phyloP scores from a whole-genome alignment of 306 rosid species.

The Pyrus pyrifolia region DNA sequence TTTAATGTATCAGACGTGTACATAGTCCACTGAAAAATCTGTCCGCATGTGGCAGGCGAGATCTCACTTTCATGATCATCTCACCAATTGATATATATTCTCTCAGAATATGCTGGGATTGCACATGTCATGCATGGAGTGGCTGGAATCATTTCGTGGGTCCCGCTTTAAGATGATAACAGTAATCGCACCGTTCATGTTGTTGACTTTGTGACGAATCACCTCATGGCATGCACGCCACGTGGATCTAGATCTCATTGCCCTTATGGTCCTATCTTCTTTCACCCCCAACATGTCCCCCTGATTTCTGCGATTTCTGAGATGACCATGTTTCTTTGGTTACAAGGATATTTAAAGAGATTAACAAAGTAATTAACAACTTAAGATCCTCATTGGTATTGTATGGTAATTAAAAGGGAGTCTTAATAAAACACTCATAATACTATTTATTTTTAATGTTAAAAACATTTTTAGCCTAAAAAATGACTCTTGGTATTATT shows the following conservation, averaged over 20 bases:
- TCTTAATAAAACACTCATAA: rapidly evolving
- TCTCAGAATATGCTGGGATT: background rate
- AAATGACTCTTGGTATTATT: too few relatives aligned
- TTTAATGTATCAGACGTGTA: too few relatives aligned
- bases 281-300: background rate
- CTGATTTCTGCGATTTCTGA: background rate
- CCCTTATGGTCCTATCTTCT: background rate
- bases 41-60: background rate
- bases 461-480: too few relatives aligned
- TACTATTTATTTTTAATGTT: too few relatives aligned
- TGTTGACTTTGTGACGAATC: background rate
- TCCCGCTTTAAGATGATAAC: background rate
- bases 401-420: background rate
- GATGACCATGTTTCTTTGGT: background rate
- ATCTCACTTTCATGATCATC: constrained; percentile 13
- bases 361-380: background rate
- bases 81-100: background rate
- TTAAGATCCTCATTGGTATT: background rate
- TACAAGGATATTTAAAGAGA: background rate
- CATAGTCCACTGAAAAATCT: too few relatives aligned
- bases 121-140: constrained; percentile 28
- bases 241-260: constrained; percentile 6
- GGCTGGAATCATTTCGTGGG: constrained; percentile 28
- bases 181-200: constrained; percentile 2
- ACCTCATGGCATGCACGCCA: background rate